Evolutionary conservation across 495 filamentous ascomycete genomes (phyloP).

Genomic region (Filosporella fistucella): DNA sequence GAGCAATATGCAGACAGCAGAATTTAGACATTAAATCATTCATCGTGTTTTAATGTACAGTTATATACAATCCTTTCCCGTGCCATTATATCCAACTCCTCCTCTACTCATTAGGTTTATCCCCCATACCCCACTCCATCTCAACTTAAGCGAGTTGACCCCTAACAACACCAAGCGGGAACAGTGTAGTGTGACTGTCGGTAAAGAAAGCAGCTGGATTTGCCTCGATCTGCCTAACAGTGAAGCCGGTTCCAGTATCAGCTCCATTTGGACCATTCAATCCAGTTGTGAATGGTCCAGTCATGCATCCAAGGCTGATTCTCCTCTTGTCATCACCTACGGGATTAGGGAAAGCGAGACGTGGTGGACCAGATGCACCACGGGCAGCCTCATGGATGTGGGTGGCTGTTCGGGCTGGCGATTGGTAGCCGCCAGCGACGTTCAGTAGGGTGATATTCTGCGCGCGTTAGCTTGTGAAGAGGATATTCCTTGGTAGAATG

Average conservation of each 20-base stretch:
- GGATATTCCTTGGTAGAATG: background rate
- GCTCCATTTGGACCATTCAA: slow-evolving; percentile 22
- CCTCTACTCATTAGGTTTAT: too few species aligned
- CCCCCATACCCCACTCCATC: too few species aligned
- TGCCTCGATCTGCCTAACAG: slow-evolving; percentile 13
- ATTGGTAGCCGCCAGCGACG: slow-evolving; percentile 32
- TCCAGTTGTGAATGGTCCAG: slow-evolving; percentile 38
- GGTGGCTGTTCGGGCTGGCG: slow-evolving; percentile 33
- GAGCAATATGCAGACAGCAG: too few species aligned
- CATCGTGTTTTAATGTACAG: too few species aligned
- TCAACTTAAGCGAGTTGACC: slow-evolving; percentile 15
- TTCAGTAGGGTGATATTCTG: slow-evolving; percentile 30
- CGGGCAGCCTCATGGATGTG: slow-evolving; percentile 36
- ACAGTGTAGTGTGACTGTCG: slow-evolving; percentile 9
- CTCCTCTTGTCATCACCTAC: slow-evolving; percentile 23
- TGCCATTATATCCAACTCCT: too few species aligned
- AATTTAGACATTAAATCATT: too few species aligned
- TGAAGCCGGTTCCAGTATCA: slow-evolving; percentile 14
- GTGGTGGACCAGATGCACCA: slow-evolving; percentile 26
- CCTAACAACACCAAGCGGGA: slow-evolving; percentile 12
- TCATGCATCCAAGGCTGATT: slow-evolving; percentile 31
- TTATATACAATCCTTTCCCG: too few species aligned
- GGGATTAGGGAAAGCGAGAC: slow-evolving; percentile 40
- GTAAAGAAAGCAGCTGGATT: slow-evolving; percentile 16
- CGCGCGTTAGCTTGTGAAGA: background rate